Base-by-base conservation (phyloP, 164 flowering plant species). In the Annona squamosa region DNA sequence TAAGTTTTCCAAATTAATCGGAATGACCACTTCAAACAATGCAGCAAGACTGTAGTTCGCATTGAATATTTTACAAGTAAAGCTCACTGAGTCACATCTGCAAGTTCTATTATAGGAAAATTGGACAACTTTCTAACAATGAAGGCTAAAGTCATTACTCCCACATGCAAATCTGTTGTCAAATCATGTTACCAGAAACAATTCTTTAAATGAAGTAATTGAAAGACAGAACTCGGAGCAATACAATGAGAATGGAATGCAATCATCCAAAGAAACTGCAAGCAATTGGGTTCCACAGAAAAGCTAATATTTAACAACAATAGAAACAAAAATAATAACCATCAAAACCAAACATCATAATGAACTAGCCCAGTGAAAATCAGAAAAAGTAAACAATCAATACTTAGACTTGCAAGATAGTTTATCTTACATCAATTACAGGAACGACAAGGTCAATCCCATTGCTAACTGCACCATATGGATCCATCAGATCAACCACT, bases 401-500 rank as follows among this genome's bases (percentile, higher is more conserved):
- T 13, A 57, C 46, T 7, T 46, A 26, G 48, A 52, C 63, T 57
- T 26, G 13, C 13, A 57, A 26, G 26, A 63, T 63, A 77, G 67
- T 52, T 64, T 74, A 63, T 68, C 97, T 90, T 87, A 94, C 99
- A 84, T 92, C 94, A 83, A 92, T 82, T 61, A 97, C 90, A 75
- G 97, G 97, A 80, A 69, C 87, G 46, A 88, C 77, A 77, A 90
- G 83, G 74, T 94, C 99, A 56, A 92, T 89, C 74, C 97, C 99
- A 77, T 89, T 91, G 85, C 84, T 91, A 79, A 90, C 89, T 80
- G 87, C 91, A 73, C 97, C 97, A 86, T 91, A 92, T 77, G 97
- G 97, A 74, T 94, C 97, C 99, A 94, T 94, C 48, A 86, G 81
- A 77, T 94, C 93, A 79, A 94, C 98, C 76, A 92, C 97, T 79